These are phyloP conservation scores for Lomentospora prolificans DNA, from an alignment of 2,329 filamentous ascomycete species.

Conservation along the genomic window DNA sequence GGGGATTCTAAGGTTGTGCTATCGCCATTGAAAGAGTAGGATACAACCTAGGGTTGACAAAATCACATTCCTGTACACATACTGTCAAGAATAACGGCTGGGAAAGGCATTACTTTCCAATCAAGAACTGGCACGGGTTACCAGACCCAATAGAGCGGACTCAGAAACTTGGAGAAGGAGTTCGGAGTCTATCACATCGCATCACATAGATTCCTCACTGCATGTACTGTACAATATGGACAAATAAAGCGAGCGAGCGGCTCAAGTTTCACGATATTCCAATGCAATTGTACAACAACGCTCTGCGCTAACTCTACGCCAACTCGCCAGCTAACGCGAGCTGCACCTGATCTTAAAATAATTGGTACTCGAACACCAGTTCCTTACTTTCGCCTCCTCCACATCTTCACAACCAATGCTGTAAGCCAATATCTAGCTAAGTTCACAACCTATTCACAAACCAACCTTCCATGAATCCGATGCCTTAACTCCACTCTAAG, in stretches of 20 bases:
- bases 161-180: not conserved
- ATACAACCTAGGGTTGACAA: not conserved
- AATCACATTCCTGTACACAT: not conserved
- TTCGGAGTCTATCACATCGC: not conserved
- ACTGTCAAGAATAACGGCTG: not conserved
- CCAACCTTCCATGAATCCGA: not conserved
- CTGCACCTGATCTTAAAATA: not conserved
- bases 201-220: not conserved
- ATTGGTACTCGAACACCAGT: not conserved
- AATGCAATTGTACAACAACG: conserved; percentile 5
- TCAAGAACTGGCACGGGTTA: not conserved
- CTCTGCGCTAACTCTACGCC: not conserved
- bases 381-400: not conserved
- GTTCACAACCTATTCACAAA: not conserved
- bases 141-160: not conserved
- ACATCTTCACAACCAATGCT: not conserved
- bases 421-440: not conserved
- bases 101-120: not conserved
- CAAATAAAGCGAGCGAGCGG: not conserved
- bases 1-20: conserved; percentile 21
- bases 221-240: conserved; percentile 1
- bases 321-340: not conserved
- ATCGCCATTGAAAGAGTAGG: not conserved
- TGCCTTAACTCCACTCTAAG: not conserved
- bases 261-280: not conserved